Conservation (phyloP, 2,329 filamentous ascomycete species). For the Ophiobolus disseminans region DNA sequence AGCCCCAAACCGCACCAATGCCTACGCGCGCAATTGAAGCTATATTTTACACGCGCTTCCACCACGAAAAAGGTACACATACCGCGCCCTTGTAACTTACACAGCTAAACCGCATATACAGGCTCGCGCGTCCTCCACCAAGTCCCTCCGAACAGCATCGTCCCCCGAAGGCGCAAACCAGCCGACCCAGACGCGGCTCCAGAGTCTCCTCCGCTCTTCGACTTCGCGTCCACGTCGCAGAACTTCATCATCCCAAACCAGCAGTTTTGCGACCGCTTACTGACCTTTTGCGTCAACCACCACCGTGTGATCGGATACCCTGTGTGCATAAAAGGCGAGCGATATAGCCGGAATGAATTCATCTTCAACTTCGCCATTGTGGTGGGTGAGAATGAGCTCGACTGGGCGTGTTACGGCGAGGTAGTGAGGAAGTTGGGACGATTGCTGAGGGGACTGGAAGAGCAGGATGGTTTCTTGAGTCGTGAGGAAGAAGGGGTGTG, state of each 20-base stretch:
- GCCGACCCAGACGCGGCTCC: constrained; percentile 52
- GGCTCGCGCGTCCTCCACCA: constrained; percentile 70
- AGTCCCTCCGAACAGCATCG: constrained; percentile 67
- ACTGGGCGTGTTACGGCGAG: constrained; percentile 80
- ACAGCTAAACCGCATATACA: constrained; percentile 40
- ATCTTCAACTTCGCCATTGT: constrained; percentile 98
- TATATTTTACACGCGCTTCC: constrained; percentile 72
- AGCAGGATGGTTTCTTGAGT: constrained; percentile 85
- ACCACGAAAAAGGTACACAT: constrained; percentile 57
- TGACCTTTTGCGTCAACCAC: constrained; percentile 77
- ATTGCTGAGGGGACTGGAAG: constrained; percentile 88
- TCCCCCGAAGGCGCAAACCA: constrained; percentile 36
- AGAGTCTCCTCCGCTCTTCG: constrained; percentile 75
- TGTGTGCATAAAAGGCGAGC: constrained; percentile 77
- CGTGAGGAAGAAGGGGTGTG: constrained; percentile 57
- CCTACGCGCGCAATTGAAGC: constrained; percentile 61
- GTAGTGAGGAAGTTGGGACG: constrained; percentile 86
- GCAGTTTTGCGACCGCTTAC: constrained; percentile 90
- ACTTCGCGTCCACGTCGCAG: constrained; percentile 85
- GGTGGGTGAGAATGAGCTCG: constrained; percentile 68
- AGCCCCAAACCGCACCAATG: constrained; percentile 46
- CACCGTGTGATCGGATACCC: constrained; percentile 87
- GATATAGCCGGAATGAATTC: constrained; percentile 92
- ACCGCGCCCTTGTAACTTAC: constrained; percentile 3
- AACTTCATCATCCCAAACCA: constrained; percentile 97